phyloP scores from a whole-genome alignment of 768 basidiomycete species.

The Termitomyces heimii region DNA sequence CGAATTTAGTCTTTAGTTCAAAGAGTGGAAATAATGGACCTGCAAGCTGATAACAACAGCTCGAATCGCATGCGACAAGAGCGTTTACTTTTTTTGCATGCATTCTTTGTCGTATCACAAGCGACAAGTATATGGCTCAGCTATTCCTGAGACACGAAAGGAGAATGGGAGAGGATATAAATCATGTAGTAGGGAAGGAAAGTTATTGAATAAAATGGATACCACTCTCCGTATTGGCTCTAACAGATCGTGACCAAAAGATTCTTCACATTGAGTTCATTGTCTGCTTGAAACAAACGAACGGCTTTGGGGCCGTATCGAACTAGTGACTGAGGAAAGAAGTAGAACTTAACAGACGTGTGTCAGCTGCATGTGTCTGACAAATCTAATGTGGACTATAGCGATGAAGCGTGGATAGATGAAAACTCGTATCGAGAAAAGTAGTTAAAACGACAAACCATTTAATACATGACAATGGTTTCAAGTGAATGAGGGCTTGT shows the following conservation, averaged over 20 bases:
- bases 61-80: neutral
- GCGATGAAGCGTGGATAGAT: neutral
- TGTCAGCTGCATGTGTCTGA: neutral
- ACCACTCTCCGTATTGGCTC: neutral
- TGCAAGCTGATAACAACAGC: neutral
- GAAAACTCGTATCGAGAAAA: neutral
- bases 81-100: too few species aligned
- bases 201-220: neutral
- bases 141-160: neutral
- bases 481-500: neutral
- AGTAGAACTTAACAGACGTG: neutral
- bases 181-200: neutral
- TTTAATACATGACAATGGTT: neutral
- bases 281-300: neutral
- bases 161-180: neutral
- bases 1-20: neutral
- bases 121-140: neutral
- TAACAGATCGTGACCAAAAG: neutral
- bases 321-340: neutral
- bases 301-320: neutral
- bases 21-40: neutral
- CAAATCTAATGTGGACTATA: neutral
- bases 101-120: too few species aligned
- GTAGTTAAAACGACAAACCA: neutral
- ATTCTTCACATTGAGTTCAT: neutral